These are phyloP conservation scores for Colletotrichum sansevieriae DNA, from an alignment of 2,329 filamentous ascomycete species.

Conservation along the genomic window DNA sequence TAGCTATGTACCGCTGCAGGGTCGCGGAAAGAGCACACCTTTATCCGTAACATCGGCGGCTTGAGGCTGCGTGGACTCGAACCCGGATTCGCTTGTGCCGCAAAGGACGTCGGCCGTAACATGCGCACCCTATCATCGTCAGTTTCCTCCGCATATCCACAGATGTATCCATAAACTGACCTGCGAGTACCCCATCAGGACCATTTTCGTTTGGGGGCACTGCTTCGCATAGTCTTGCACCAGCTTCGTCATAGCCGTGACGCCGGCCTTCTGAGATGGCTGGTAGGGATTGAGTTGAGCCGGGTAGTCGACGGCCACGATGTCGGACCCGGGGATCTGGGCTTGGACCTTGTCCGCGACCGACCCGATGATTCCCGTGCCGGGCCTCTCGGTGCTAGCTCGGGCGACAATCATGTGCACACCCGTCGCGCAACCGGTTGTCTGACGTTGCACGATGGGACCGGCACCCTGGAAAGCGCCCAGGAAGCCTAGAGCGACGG, in stretches of 20 bases:
- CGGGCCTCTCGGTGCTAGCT: slow-evolving; percentile 52
- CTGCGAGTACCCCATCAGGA: slow-evolving; percentile 58
- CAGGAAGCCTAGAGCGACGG: slow-evolving; percentile 30
- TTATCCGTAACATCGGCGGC: slow-evolving; percentile 49
- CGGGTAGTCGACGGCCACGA: slow-evolving; percentile 55
- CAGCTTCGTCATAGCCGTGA: slow-evolving; percentile 48
- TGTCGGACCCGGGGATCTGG: slow-evolving; percentile 50
- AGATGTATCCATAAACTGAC: slow-evolving; percentile 41
- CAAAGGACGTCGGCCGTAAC: slow-evolving; percentile 54
- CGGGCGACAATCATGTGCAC: slow-evolving; percentile 57
- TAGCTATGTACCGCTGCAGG: not conserved
- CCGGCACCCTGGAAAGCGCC: slow-evolving; percentile 22
- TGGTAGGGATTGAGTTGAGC: slow-evolving; percentile 50
- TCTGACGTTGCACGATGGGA: slow-evolving; percentile 13
- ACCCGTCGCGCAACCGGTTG: slow-evolving; percentile 49
- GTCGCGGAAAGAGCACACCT: slow-evolving; percentile 32
- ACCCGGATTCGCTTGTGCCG: slow-evolving; percentile 49
- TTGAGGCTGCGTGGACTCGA: slow-evolving; percentile 46
- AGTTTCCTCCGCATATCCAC: slow-evolving; percentile 38
- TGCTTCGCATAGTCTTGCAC: slow-evolving; percentile 51
- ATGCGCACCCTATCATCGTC: slow-evolving; percentile 52
- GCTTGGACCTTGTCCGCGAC: slow-evolving; percentile 50
- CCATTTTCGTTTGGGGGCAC: slow-evolving; percentile 56
- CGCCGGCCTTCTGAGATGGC: slow-evolving; percentile 52
- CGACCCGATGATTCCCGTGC: slow-evolving; percentile 50